Conservation (phyloP, 31 red algal species). For the Bonnemaisonia californica region DNA sequence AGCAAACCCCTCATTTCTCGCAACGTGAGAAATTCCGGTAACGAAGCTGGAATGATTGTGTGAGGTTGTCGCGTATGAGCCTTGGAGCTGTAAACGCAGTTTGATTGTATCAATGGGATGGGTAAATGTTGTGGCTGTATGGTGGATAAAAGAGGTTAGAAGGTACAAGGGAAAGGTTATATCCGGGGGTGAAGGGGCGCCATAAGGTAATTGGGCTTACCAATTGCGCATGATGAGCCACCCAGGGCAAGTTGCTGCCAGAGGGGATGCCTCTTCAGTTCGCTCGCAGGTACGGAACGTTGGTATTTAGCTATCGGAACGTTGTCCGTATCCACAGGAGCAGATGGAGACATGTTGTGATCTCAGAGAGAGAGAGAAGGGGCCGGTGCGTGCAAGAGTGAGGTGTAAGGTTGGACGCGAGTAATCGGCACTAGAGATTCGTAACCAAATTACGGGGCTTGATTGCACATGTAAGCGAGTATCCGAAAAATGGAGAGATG, state of each 20-base stretch:
- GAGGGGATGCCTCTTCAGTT: slow-evolving; percentile 4
- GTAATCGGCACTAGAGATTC: too few relatives aligned
- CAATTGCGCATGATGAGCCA: slow-evolving; percentile 51
- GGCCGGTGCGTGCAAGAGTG: too few relatives aligned
- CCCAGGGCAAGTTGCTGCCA: slow-evolving; percentile 67
- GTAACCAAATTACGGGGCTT: too few relatives aligned
- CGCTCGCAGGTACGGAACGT: background rate
- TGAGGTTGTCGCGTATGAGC: slow-evolving; percentile 14
- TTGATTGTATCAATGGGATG: slow-evolving; percentile 95
- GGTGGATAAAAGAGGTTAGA: background rate
- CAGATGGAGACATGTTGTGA: too few relatives aligned
- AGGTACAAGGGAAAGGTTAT: too few relatives aligned
- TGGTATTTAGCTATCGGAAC: background rate
- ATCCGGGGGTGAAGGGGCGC: background rate
- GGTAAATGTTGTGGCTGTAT: slow-evolving; percentile 50
- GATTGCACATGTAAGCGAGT: too few relatives aligned
- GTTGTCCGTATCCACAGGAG: too few relatives aligned
- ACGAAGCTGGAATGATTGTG: slow-evolving; percentile 32
- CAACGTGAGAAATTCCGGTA: slow-evolving; percentile 46
- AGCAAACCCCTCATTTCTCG: slow-evolving; percentile 71
- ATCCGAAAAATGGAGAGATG: too few relatives aligned
- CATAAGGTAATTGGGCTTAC: background rate
- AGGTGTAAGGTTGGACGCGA: background rate
- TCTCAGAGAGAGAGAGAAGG: too few relatives aligned
- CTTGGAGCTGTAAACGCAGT: slow-evolving; percentile 83